phyloP scores from a whole-genome alignment of 2,329 filamentous ascomycete species.

The Ascochyta clinopodiicola region DNA sequence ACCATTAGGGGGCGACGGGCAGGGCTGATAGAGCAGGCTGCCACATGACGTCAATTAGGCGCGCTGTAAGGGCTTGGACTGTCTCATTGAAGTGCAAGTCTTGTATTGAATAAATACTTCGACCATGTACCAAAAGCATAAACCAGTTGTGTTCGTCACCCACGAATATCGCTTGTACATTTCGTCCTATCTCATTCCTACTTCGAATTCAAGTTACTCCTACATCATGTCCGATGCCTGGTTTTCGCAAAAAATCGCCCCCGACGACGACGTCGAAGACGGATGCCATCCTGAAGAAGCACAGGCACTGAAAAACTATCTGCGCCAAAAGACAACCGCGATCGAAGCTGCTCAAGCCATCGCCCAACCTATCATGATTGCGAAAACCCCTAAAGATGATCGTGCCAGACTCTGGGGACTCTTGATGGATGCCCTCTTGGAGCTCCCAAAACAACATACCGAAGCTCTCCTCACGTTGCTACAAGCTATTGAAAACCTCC shows the following conservation, averaged over 20 bases:
- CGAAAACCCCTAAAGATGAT: neutral
- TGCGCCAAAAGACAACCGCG: slow-evolving; percentile 2
- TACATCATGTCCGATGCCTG: slow-evolving; percentile 3
- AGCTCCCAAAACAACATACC: neutral
- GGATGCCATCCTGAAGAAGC: slow-evolving; percentile 18
- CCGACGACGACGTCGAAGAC: slow-evolving; percentile 9
- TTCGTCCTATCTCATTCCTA: no score
- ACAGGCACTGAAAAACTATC: slow-evolving; percentile 16
- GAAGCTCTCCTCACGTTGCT: slow-evolving; percentile 7
- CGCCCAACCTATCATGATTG: neutral
- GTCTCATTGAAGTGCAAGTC: no score
- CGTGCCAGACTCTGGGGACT: slow-evolving; percentile 5
- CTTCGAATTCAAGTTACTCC: no score
- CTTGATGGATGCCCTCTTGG: slow-evolving; percentile 13
- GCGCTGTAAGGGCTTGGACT: neutral
- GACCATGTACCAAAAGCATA: no score
- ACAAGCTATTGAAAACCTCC: slow-evolving; percentile 7
- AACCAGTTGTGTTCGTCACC: no score
- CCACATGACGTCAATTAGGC: neutral
- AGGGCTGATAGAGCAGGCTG: neutral
- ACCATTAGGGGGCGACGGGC: neutral
- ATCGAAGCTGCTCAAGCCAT: slow-evolving; percentile 16
- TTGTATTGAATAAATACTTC: neutral
- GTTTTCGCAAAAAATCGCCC: slow-evolving; percentile 13
- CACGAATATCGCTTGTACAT: no score